Percentiles rank a stretch among this genome's conserved stretches.
phyloP scores from a whole-genome alignment of 257 asterid species.

The Rhazya stricta region DNA sequence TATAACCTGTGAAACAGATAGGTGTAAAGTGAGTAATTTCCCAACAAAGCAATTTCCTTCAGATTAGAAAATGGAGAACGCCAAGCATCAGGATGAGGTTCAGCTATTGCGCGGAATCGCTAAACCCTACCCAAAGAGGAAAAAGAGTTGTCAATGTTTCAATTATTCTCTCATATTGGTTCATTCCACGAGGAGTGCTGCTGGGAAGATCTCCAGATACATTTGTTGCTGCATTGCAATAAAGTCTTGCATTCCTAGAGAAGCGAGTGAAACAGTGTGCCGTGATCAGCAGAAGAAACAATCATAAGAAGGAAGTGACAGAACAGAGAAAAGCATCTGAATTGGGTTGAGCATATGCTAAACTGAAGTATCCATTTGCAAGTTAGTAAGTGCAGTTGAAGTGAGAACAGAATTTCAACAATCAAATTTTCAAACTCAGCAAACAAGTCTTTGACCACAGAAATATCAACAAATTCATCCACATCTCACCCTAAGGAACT shows the following conservation, averaged over 20 bases:
- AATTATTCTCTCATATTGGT: conserved; percentile 74
- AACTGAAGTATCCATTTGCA: neutral
- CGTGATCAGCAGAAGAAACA: neutral
- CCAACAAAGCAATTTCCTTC: neutral
- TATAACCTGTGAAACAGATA: conserved; percentile 61
- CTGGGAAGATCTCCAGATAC: conserved; percentile 66
- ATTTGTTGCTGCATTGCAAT: conserved; percentile 62
- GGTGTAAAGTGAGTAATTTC: conserved; percentile 13
- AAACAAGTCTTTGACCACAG: neutral
- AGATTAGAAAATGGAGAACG: neutral
- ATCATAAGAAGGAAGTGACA: conserved; percentile 3
- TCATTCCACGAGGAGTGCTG: conserved; percentile 49
- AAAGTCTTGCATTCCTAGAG: conserved; percentile 39
- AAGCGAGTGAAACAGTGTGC: neutral
- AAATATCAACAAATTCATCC: neutral
- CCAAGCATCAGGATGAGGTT: conserved; percentile 11
- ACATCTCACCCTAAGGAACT: neutral
- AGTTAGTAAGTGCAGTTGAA: neutral
- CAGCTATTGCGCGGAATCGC: conserved; percentile 17
- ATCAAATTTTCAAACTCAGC: neutral
- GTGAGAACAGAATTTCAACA: neutral
- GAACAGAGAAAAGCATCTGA: neutral
- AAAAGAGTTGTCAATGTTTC: conserved; percentile 89
- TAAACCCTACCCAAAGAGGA: conserved; percentile 81
- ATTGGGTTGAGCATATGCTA: neutral